Evolutionary conservation across 805 yeast species (phyloP).

Genomic region (Schwanniomyces occidentalis): DNA sequence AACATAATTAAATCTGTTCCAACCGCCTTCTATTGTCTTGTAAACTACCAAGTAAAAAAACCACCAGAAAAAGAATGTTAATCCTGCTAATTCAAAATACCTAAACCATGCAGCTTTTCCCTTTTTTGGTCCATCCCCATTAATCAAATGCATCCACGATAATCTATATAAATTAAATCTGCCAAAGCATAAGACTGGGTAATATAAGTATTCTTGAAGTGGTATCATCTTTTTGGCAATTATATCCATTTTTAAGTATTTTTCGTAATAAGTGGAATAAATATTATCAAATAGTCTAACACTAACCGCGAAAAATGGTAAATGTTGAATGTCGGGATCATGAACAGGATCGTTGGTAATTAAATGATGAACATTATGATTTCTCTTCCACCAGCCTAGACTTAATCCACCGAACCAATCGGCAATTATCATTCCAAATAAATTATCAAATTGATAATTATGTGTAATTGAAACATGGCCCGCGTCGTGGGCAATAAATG

Average conservation of each 20-base stretch:
- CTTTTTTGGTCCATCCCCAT: constrained; percentile 75
- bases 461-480: constrained; percentile 87
- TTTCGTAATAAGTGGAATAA: constrained; percentile 79
- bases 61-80: constrained; percentile 75
- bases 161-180: constrained; percentile 81
- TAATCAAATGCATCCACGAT: constrained; percentile 73
- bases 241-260: constrained; percentile 64
- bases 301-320: constrained; percentile 88
- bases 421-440: constrained; percentile 72
- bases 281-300: constrained; percentile 65
- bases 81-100: constrained; percentile 72
- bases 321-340: constrained; percentile 92
- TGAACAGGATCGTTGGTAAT: constrained; percentile 92
- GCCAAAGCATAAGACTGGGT: constrained; percentile 79
- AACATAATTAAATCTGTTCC: constrained; percentile 58
- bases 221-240: constrained; percentile 60
- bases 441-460: constrained; percentile 71
- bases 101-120: constrained; percentile 89
- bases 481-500: constrained; percentile 87
- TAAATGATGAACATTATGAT: constrained; percentile 90
- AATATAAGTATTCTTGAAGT: constrained; percentile 68
- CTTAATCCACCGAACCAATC: constrained; percentile 86
- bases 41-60: constrained; percentile 66
- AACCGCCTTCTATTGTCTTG: constrained; percentile 50
- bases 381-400: constrained; percentile 93